A percentile compares a stretch with the other conserved stretches of the same genome.
These are phyloP conservation scores for Cladosporium sp. DNA, from an alignment of 2,329 filamentous ascomycete species.

Conservation along the genomic window DNA sequence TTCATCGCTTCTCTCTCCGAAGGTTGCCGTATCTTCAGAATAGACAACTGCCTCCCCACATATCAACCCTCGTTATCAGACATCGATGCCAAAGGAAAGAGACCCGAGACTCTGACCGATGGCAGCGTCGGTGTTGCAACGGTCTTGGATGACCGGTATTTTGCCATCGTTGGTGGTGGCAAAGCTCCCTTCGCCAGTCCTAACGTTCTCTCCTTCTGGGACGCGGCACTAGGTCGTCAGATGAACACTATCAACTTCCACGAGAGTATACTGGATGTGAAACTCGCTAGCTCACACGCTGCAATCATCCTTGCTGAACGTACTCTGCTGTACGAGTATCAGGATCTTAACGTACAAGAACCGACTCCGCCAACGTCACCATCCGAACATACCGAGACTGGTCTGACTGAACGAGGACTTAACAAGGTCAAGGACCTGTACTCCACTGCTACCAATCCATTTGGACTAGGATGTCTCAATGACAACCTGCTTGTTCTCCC, in stretches of 20 bases:
- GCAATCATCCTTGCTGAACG: slow-evolving; percentile 61
- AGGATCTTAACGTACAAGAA: slow-evolving; percentile 17
- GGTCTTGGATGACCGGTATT: slow-evolving; percentile 49
- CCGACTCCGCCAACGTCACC: slow-evolving; percentile 53
- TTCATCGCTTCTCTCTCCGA: slow-evolving; percentile 85
- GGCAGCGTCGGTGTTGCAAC: slow-evolving; percentile 27
- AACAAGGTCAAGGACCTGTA: slow-evolving; percentile 55
- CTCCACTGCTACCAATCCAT: slow-evolving; percentile 79
- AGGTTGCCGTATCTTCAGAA: slow-evolving; percentile 60
- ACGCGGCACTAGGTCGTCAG: slow-evolving; percentile 73
- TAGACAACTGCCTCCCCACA: slow-evolving; percentile 34
- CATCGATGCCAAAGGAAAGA: neutral
- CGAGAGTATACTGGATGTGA: slow-evolving; percentile 74
- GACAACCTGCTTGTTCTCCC: slow-evolving; percentile 75
- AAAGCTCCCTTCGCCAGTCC: slow-evolving; percentile 39
- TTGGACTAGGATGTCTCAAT: slow-evolving; percentile 75
- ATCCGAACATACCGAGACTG: slow-evolving; percentile 33
- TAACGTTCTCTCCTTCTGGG: slow-evolving; percentile 62
- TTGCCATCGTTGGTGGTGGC: slow-evolving; percentile 86
- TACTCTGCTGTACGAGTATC: slow-evolving; percentile 29
- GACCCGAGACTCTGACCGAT: slow-evolving; percentile 11
- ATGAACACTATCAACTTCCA: slow-evolving; percentile 74
- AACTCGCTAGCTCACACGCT: slow-evolving; percentile 70
- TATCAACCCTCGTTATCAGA: slow-evolving; percentile 19
- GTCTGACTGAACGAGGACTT: slow-evolving; percentile 19